Evolutionary conservation across 371 early-diverging fungal genomes (phyloP).

Genomic region (Rhizopus arrhizus): DNA sequence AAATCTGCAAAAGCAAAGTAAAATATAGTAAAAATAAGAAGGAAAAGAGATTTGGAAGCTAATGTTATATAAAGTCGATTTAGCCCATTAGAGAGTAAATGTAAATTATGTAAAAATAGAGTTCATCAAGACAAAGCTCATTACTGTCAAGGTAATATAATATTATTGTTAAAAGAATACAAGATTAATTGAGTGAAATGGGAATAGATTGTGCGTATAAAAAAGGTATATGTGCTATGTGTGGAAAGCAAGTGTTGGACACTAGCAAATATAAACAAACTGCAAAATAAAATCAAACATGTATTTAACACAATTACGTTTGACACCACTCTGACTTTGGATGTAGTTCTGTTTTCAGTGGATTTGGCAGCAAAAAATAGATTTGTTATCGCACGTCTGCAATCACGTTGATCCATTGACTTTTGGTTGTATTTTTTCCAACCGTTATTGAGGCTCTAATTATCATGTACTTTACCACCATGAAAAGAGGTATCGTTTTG

Average conservation of each 20-base stretch:
- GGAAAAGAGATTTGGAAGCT: background rate
- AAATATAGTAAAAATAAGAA: background rate
- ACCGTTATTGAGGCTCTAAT: no score
- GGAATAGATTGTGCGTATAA: conserved; percentile 64
- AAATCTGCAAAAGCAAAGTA: conserved; percentile 58
- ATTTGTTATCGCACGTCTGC: no score
- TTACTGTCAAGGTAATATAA: conserved; percentile 68
- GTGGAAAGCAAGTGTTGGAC: conserved; percentile 74
- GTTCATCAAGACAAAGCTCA: conserved; percentile 66
- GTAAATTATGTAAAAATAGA: conserved; percentile 66
- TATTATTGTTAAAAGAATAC: background rate
- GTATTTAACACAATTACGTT: background rate
- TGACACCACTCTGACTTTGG: background rate
- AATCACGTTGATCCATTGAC: no score
- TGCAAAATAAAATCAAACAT: conserved; percentile 43
- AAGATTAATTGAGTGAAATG: background rate
- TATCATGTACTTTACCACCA: no score
- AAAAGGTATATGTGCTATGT: conserved; percentile 80
- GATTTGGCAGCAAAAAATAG: no score
- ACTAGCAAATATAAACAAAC: conserved; percentile 66
- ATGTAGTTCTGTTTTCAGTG: background rate
- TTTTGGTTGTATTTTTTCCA: no score
- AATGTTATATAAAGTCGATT: conserved; percentile 26
- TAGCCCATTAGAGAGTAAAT: conserved; percentile 61
- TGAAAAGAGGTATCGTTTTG: no score